Base-by-base conservation (phyloP, 768 basidiomycete genomes). In the Lepiota subincarnata region DNA sequence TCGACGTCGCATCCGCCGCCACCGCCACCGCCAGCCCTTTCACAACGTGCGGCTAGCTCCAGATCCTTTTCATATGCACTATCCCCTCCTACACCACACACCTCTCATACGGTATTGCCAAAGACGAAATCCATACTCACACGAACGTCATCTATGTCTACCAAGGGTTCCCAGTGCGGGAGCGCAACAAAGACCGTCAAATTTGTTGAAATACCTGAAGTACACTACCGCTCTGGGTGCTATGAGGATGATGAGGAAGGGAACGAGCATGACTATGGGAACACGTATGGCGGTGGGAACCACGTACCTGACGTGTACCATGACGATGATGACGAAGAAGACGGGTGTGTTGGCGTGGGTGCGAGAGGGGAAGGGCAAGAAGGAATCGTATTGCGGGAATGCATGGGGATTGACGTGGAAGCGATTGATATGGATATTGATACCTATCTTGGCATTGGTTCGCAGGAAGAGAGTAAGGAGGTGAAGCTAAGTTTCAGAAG, bases 191-290 rank as follows among this genome's bases (percentile, higher is more conserved):
- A 82, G 49, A 85, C 82, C 31, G 87, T 89, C 46, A 89, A 85
- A 59, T 89, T 88, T 57, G 82, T 82, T 24, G 84, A 86, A 53
- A 71, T 73, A 49, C 85, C 86, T 13, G 84, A 77, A 2, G 73
- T 86, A 7, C 78, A 84, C 61, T 83, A 83, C 55, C 37, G 53
- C 31, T 55, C 54, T 3, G 54, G 47, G 5, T 45, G 16, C 31
- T 49, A 35, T 44, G 49, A 50, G 14, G 56, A 62, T 24, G 55
- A 59, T 24, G 60, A 55, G 20, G 53, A 48, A 39, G 60, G 55
- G 24, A 54, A 48, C 8, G 53, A 48, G 10, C 46, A 28, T 53
- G 22, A 20, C 6, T 47, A 41, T 54, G 39, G 53, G 13, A 1
- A 31, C 31, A 4, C 31, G 31, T 45, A 36, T 37, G 50, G 20